Evolutionary conservation across 345 rosid genomes (phyloP).

Genomic region (Camelina hispida): DNA sequence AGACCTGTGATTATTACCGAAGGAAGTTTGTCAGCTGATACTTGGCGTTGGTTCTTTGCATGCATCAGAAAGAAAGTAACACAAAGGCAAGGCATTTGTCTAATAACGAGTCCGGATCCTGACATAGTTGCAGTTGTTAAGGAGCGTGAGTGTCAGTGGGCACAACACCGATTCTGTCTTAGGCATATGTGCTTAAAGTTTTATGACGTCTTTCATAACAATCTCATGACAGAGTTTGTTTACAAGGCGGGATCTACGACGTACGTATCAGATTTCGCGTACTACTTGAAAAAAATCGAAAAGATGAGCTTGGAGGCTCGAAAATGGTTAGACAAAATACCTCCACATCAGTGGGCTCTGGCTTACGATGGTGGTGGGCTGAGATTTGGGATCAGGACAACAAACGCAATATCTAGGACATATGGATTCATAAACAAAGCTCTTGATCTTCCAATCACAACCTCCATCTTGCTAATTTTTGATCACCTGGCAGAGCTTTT

Average conservation of each 20-base stretch:
- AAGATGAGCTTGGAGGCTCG: slow-evolving; percentile 16
- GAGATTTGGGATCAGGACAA: background rate
- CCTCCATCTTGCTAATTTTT: slow-evolving; percentile 16
- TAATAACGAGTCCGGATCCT: slow-evolving; percentile 11
- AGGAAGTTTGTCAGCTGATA: slow-evolving; percentile 1
- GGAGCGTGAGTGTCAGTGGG: slow-evolving; percentile 30
- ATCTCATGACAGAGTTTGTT: slow-evolving; percentile 33
- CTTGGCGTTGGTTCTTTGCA: slow-evolving; percentile 27
- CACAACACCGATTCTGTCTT: slow-evolving; percentile 26
- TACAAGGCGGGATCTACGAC: slow-evolving; percentile 5
- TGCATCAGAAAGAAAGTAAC: slow-evolving; percentile 29
- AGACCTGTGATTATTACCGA: background rate
- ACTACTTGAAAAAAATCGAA: slow-evolving; percentile 17
- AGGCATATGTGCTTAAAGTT: slow-evolving; percentile 9
- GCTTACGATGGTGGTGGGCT: background rate
- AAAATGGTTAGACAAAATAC: slow-evolving; percentile 6
- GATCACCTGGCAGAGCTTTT: slow-evolving; percentile 14
- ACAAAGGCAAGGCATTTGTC: background rate
- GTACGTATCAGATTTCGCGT: background rate
- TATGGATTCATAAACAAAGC: slow-evolving; percentile 3
- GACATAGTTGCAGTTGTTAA: slow-evolving; percentile 11
- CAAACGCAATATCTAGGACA: background rate
- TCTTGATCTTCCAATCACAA: slow-evolving; percentile 14
- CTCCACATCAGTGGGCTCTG: slow-evolving; percentile 2
- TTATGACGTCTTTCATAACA: slow-evolving; percentile 12